phyloP scores from a whole-genome alignment of 2,329 filamentous ascomycete species.

The Calonectria multiphialidica region DNA sequence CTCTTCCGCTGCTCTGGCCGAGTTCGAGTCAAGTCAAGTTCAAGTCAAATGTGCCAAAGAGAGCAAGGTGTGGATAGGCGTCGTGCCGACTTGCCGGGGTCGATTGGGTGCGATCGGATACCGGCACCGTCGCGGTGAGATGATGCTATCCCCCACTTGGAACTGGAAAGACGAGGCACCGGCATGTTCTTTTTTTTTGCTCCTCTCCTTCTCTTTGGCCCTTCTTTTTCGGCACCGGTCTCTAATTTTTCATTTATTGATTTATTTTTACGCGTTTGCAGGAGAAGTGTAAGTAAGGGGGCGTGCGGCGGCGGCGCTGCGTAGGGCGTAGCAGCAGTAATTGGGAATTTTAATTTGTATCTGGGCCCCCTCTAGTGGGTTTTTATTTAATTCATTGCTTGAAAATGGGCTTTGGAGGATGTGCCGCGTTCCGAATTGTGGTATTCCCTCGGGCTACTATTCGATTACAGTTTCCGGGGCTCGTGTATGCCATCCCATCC shows the following conservation, averaged over 20 bases:
- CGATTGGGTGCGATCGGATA: constrained; percentile 46
- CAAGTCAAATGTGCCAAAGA: constrained; percentile 20
- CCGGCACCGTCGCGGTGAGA: constrained; percentile 46
- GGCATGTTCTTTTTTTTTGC: neutral
- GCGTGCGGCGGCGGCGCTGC: too few relatives aligned
- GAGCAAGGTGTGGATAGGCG: constrained; percentile 37
- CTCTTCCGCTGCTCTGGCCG: neutral
- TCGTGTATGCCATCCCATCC: neutral
- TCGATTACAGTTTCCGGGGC: neutral
- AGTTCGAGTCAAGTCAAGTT: constrained; percentile 2
- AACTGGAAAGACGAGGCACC: neutral
- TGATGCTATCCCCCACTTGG: constrained; percentile 43
- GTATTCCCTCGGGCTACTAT: neutral
- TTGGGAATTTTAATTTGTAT: neutral
- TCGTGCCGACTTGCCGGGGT: constrained; percentile 46
- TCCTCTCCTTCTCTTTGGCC: neutral
- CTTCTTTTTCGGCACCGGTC: neutral
- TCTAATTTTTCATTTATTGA: too few relatives aligned
- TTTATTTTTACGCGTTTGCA: neutral
- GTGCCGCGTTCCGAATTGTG: neutral
- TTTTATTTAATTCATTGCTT: neutral
- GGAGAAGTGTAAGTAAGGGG: too few relatives aligned
- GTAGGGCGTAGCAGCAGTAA: neutral
- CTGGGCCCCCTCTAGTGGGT: neutral
- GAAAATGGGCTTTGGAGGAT: neutral